Evolutionary conservation across 352 stramenopile species (phyloP).

Genomic region (Ophiocytium majus): DNA sequence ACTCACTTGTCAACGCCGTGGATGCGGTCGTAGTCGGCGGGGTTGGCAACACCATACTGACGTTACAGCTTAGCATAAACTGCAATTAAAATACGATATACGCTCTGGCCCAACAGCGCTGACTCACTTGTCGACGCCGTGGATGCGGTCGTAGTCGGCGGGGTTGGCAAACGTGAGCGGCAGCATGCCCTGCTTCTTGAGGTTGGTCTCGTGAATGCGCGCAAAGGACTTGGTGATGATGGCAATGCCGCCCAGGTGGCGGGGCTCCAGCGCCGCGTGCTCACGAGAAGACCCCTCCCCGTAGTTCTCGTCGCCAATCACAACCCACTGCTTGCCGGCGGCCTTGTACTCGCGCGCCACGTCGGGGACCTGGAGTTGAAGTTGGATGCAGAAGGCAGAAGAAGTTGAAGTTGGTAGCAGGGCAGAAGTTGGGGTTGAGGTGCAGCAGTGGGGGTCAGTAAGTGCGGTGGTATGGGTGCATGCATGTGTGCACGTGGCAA

Average conservation of each 20-base stretch:
- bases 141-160: conserved; percentile 85
- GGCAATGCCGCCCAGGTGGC: conserved; percentile 79
- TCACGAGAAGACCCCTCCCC: conserved; percentile 84
- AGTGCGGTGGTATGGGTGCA: no score
- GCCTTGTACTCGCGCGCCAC: conserved; percentile 85
- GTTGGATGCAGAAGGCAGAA: no score
- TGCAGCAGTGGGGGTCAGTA: not conserved
- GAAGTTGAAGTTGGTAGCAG: no score
- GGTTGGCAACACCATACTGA: not conserved
- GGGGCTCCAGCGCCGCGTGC: conserved; percentile 82
- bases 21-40: conserved; percentile 83
- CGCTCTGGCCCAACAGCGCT: not conserved
- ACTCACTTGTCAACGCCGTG: conserved; percentile 61
- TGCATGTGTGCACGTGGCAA: no score
- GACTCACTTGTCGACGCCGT: conserved; percentile 59
- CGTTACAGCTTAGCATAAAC: not conserved
- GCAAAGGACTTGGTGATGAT: conserved; percentile 88
- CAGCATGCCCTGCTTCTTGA: conserved; percentile 93
- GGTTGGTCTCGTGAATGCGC: conserved; percentile 89
- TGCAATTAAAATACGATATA: conserved; percentile 46
- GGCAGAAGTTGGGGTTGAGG: no score
- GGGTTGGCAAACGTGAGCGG: conserved; percentile 84
- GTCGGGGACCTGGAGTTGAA: conserved; percentile 75
- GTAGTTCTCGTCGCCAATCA: conserved; percentile 89
- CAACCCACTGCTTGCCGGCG: conserved; percentile 78